These are phyloP conservation scores for Taphrina communis DNA, from an alignment of 1,139 yeast genomes.

Conservation along the genomic window DNA sequence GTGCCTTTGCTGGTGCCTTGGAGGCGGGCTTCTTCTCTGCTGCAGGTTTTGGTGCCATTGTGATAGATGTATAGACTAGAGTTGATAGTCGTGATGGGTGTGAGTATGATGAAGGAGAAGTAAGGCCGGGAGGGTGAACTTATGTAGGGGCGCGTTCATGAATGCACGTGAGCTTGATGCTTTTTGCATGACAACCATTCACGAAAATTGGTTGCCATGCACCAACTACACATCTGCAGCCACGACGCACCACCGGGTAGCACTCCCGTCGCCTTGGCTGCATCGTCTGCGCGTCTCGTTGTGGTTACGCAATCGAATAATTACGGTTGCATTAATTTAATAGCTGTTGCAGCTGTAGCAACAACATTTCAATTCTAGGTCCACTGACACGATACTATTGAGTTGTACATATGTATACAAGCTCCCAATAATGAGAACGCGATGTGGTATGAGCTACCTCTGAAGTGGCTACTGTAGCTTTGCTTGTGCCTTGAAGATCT, in stretches of 20 bases:
- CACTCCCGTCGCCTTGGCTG: neutral
- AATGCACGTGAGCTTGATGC: constrained; percentile 20
- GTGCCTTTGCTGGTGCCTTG: constrained; percentile 69
- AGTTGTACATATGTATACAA: too few species aligned
- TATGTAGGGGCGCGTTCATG: constrained; percentile 15
- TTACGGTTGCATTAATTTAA: too few species aligned
- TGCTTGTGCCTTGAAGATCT: too few species aligned
- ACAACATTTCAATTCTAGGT: too few species aligned
- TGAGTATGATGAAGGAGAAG: constrained; percentile 16
- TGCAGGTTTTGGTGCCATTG: constrained; percentile 81
- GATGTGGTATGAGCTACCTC: too few species aligned
- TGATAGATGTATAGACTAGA: constrained; percentile 46
- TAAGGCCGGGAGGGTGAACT: constrained; percentile 18
- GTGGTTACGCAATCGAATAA: too few species aligned
- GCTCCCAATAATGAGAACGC: too few species aligned
- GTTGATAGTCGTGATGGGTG: constrained; percentile 4
- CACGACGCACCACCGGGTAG: constrained; percentile 5
- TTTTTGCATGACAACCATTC: constrained; percentile 28
- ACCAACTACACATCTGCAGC: constrained; percentile 7
- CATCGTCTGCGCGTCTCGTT: too few species aligned
- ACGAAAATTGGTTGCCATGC: constrained; percentile 24
- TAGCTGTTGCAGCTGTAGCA: too few species aligned
- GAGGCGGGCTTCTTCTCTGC: constrained; percentile 69
- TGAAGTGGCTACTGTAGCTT: too few species aligned
- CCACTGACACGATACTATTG: too few species aligned